Evolutionary conservation across 805 yeast genomes (phyloP).

Genomic region (Lipomyces yamanashiensis): DNA sequence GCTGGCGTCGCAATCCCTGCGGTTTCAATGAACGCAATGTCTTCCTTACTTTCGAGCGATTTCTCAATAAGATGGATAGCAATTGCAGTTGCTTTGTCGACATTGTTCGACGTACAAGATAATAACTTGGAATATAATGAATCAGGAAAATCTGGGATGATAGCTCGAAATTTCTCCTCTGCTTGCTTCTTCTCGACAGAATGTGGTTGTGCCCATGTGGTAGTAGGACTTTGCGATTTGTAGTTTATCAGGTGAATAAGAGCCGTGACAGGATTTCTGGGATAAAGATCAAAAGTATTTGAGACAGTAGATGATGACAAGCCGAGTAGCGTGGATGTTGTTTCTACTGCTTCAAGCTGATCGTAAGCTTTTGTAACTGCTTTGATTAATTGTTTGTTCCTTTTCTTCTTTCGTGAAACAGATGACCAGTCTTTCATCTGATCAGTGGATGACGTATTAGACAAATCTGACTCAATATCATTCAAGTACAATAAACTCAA

Average conservation of each 20-base stretch:
- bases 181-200: background rate
- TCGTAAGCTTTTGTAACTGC: constrained; percentile 3
- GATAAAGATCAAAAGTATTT: background rate
- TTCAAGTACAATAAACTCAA: constrained; percentile 3
- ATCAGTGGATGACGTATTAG: background rate
- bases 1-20: background rate
- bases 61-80: constrained; percentile 11
- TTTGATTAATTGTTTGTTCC: background rate
- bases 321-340: background rate
- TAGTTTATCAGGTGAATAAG: constrained; percentile 7
- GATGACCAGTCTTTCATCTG: constrained; percentile 6
- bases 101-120: constrained; percentile 1
- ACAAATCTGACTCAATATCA: background rate
- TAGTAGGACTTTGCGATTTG: background rate
- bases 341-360: background rate
- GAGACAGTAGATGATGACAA: background rate
- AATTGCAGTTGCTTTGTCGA: constrained; percentile 17
- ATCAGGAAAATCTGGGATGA: constrained; percentile 13
- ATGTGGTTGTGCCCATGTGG: constrained; percentile 4
- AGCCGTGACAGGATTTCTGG: constrained; percentile 8
- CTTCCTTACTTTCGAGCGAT: constrained; percentile 1
- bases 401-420: constrained; percentile 2
- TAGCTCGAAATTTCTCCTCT: background rate
- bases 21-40: background rate
- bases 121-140: constrained; percentile 2